These are phyloP conservation scores for Termitomyces sp. DNA, from an alignment of 1,284 basidiomycete genomes.

Conservation along the genomic window DNA sequence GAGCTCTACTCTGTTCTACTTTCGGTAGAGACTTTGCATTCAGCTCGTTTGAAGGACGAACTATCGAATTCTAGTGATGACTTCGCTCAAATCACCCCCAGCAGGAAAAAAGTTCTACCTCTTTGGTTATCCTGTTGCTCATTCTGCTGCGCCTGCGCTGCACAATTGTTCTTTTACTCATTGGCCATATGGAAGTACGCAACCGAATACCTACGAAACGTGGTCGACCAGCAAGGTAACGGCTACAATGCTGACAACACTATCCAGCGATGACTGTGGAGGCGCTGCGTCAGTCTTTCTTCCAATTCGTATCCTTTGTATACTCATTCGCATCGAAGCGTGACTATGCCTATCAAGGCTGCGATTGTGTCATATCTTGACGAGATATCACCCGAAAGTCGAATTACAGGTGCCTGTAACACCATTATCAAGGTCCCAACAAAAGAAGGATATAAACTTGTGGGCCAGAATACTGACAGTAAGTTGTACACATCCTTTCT, in stretches of 20 bases:
- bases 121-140: conserved; percentile 33
- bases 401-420: conserved; percentile 29
- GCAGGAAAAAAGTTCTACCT: conserved; percentile 26
- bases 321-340: conserved; percentile 16
- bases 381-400: conserved; percentile 27
- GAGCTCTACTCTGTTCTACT: neutral
- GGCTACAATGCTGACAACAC: conserved; percentile 24
- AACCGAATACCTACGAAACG: conserved; percentile 23
- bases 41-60: neutral
- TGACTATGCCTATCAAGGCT: conserved; percentile 33
- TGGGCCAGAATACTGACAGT: conserved; percentile 34
- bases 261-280: conserved; percentile 26
- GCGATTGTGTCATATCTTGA: conserved; percentile 28
- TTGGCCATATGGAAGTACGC: conserved; percentile 17
- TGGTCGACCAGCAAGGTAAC: conserved; percentile 32
- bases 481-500: conserved; percentile 2
- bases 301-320: neutral
- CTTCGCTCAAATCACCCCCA: conserved; percentile 6
- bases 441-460: conserved; percentile 21
- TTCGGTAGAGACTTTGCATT: neutral
- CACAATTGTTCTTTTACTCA: conserved; percentile 30
- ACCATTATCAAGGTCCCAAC: conserved; percentile 29
- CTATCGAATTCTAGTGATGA: neutral
- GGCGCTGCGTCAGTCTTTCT: conserved; percentile 23
- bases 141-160: conserved; percentile 31